These are phyloP conservation scores for Leishmania turanica DNA, from an alignment of 208 protist species.

Conservation along the genomic window DNA sequence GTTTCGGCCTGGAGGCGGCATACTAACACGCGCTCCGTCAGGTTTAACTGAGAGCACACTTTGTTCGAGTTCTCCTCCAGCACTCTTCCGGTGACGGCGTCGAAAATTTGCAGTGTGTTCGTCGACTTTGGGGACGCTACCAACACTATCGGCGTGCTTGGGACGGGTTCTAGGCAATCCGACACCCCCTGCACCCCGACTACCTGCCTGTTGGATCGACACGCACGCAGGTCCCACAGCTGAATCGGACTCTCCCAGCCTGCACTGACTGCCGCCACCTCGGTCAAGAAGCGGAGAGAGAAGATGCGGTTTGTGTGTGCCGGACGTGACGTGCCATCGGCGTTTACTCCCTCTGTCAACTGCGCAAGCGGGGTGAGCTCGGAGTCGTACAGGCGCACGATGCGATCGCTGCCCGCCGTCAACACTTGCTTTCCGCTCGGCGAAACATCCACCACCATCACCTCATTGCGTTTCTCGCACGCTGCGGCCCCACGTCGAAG, in stretches of 20 bases:
- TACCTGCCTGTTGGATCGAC: constrained; percentile 58
- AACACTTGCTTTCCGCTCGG: constrained; percentile 51
- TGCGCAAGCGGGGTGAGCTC: constrained; percentile 34
- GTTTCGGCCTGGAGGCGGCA: constrained; percentile 41
- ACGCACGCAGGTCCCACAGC: constrained; percentile 82
- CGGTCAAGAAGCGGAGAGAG: constrained; percentile 60
- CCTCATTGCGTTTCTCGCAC: constrained; percentile 74
- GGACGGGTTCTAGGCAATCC: constrained; percentile 77
- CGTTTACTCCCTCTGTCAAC: constrained; percentile 42
- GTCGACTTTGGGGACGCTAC: constrained; percentile 45
- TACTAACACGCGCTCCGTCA: constrained; percentile 30
- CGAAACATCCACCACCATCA: constrained; percentile 64
- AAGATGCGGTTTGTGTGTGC: constrained; percentile 89
- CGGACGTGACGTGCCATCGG: constrained; percentile 34
- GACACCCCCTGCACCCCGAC: constrained; percentile 52
- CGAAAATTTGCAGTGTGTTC: constrained; percentile 72
- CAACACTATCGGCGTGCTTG: constrained; percentile 51
- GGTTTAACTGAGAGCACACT: constrained; percentile 30
- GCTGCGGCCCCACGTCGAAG: constrained; percentile 22
- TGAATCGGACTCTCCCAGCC: constrained; percentile 91
- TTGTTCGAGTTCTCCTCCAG: constrained; percentile 37
- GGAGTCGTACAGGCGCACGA: constrained; percentile 79
- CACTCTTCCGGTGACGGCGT: constrained; percentile 42
- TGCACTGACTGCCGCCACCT: constrained; percentile 54
- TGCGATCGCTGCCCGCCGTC: constrained; percentile 84